phyloP scores from a whole-genome alignment of 2,329 filamentous ascomycete species.

The Penicillium sp. region DNA sequence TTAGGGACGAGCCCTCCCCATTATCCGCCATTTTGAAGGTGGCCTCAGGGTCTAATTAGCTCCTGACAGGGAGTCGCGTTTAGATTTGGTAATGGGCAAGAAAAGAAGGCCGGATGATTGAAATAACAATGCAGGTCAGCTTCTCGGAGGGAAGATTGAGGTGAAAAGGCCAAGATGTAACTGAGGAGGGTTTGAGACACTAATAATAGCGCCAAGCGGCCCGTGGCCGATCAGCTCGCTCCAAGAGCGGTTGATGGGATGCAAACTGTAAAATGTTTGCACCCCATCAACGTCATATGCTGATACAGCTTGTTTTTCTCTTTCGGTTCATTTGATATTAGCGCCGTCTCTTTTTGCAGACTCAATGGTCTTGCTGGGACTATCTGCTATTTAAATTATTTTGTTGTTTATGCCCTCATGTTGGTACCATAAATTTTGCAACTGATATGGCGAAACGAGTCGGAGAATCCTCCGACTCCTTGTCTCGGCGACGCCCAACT shows the following conservation, averaged over 20 bases:
- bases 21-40: constrained; percentile 28
- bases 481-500: constrained; percentile 32
- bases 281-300: constrained; percentile 10
- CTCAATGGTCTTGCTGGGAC: not conserved
- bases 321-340: not conserved
- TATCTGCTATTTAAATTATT: not conserved
- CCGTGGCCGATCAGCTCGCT: constrained; percentile 12
- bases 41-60: constrained; percentile 6
- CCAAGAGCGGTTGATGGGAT: constrained; percentile 15
- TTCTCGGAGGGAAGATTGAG: not conserved
- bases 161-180: constrained; percentile 1
- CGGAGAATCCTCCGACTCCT: constrained; percentile 18
- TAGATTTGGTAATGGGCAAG: constrained; percentile 1
- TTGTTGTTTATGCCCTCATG: constrained; percentile 1
- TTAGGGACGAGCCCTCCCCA: constrained; percentile 31
- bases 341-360: not conserved
- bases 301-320: not conserved
- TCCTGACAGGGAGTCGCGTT: not conserved
- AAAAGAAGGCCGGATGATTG: not conserved
- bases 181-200: constrained; percentile 6
- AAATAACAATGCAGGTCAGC: not conserved
- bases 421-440: constrained; percentile 1
- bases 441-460: constrained; percentile 19
- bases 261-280: constrained; percentile 28
- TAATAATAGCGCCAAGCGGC: constrained; percentile 3